Percentiles rank a stretch among this genome's conserved stretches.
These are phyloP conservation scores for Cenchrus purpureus DNA, from an alignment of 176 grass and related monocot species.

Conservation along the genomic window DNA sequence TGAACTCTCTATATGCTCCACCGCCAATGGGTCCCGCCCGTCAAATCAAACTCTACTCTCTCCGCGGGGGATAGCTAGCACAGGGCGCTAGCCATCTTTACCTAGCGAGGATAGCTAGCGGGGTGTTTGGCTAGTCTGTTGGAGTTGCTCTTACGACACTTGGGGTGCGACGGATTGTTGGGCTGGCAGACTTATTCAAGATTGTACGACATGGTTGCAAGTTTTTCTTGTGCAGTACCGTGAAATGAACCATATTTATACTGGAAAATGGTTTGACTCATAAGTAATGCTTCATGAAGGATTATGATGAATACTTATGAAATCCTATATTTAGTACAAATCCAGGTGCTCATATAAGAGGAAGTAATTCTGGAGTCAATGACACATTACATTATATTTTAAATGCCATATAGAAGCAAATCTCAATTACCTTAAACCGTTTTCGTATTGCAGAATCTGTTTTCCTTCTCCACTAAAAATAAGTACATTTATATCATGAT, in stretches of 20 bases:
- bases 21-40: no score
- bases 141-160: neutral
- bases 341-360: neutral
- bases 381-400: neutral
- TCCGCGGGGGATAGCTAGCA: no score
- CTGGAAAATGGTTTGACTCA: neutral
- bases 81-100: no score
- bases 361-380: neutral
- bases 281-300: neutral
- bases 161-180: neutral
- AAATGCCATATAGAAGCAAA: neutral
- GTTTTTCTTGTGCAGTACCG: neutral
- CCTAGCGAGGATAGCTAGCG: no score
- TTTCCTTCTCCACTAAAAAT: neutral
- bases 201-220: neutral
- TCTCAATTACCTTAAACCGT: neutral
- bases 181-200: neutral
- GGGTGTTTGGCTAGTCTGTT: no score
- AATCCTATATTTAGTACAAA: neutral
- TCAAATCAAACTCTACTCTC: no score
- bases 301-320: neutral
- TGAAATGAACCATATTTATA: constrained; percentile 10
- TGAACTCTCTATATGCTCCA: no score
- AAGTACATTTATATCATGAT: neutral
- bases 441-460: neutral